Base-by-base conservation (phyloP, 805 yeast species). In the Wickerhamiella allomyrinae region DNA sequence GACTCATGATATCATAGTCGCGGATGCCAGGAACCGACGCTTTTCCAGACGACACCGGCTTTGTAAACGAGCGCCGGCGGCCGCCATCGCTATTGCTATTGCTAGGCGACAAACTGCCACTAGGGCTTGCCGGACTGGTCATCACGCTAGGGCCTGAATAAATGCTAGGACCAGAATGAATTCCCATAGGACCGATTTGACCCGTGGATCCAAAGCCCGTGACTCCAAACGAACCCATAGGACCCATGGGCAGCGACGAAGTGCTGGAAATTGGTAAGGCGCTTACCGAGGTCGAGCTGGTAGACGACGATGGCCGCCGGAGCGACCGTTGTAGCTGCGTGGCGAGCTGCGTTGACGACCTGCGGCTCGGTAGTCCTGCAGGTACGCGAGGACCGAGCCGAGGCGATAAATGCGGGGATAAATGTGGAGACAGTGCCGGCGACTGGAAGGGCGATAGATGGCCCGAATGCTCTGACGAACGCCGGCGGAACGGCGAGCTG, bases 1-100 rank as follows among this genome's bases (percentile, higher is more conserved):
- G 95, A 57, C 86, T 85, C 43, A 91, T 66, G 23, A 91, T 74
- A 52, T 85, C 95, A 59, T 86, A 91, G 58, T 93, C 97, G 45
- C 71, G 73, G 23, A 89, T 85, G 2, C 84, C 77, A 0, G 93
- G 91, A 3, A 68, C 62, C 15, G 41, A 20, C 2, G 42, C 29
- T 15, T 37, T 39, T 23, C 29, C 40, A 3, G 31, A 22, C 11
- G 11, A 14, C 10, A 21, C 23, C 29, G 39, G 22, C 20, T 20
- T 27, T 8, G 34, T 40, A 27, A 21, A 20, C 17, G 43, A 35
- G 9, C 15, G 22, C 7, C 40, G 34, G 7, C 43, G 29, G 17
- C 29, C 43, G 11, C n/a, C 27, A 5, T 34, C 43, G 9, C 15
- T 14, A n/a, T n/a, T n/a, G n/a, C n/a, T n/a, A n/a, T n/a, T n/a